phyloP scores from a whole-genome alignment of 495 filamentous ascomycete species.

The Friedmanniomyces simplex region DNA sequence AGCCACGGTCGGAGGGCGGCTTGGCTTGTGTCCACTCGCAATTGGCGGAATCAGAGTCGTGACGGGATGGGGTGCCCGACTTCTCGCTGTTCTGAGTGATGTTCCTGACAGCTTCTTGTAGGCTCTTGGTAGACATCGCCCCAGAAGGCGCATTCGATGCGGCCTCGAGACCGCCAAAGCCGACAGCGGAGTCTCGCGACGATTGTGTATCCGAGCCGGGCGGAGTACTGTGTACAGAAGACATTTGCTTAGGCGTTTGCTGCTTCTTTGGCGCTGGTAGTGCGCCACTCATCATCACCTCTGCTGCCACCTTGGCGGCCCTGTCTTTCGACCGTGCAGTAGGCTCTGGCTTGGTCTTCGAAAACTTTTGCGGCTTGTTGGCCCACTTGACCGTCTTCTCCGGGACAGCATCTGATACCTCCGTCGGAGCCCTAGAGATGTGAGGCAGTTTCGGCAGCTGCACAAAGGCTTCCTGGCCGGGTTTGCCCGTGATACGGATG shows the following conservation, averaged over 20 bases:
- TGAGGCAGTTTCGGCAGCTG: neutral
- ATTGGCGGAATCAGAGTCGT: neutral
- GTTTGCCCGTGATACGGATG: slow-evolving; percentile 8
- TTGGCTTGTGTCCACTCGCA: neutral
- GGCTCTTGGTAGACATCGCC: neutral
- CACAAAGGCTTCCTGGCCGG: slow-evolving; percentile 12
- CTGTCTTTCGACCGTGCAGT: neutral
- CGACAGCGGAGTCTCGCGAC: neutral
- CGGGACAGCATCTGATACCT: neutral
- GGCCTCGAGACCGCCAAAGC: neutral
- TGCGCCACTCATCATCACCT: slow-evolving; percentile 1
- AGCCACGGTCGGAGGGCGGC: neutral
- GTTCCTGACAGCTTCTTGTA: neutral
- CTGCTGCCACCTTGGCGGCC: neutral
- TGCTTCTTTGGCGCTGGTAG: neutral
- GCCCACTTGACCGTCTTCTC: neutral
- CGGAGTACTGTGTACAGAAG: neutral
- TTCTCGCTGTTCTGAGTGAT: slow-evolving; percentile 4
- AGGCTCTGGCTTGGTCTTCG: slow-evolving; percentile 1
- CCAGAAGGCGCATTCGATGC: neutral
- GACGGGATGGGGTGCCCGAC: neutral
- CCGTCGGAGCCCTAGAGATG: neutral
- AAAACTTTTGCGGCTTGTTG: neutral
- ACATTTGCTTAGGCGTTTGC: neutral
- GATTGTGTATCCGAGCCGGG: neutral